Percentiles rank a stretch among this genome's conserved stretches.
These are phyloP conservation scores for Ustilago bromivora DNA, from an alignment of 1,284 basidiomycete genomes.

Conservation along the genomic window DNA sequence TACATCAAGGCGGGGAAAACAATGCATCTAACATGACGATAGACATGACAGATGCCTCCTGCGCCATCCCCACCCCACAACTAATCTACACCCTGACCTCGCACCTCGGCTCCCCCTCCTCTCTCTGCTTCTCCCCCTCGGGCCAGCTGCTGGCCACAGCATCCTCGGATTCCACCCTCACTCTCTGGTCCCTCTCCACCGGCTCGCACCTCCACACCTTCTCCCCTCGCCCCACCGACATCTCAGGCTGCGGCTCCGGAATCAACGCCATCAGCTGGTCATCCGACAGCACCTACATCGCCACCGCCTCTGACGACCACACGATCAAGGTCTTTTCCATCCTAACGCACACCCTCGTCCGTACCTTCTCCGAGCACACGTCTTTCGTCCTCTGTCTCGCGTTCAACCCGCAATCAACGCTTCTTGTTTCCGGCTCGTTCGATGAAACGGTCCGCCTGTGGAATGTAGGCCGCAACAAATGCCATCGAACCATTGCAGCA, in stretches of 20 bases:
- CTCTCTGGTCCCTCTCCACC: constrained; percentile 54
- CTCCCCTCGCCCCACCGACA: constrained; percentile 10
- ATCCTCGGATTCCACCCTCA: constrained; percentile 70
- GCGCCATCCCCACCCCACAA: constrained; percentile 1
- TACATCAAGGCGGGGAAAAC: background rate
- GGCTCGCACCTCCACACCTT: constrained; percentile 51
- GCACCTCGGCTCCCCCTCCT: constrained; percentile 71
- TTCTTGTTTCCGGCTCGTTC: constrained; percentile 90
- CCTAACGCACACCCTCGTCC: constrained; percentile 26
- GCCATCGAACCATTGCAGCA: constrained; percentile 75
- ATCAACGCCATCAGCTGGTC: constrained; percentile 65
- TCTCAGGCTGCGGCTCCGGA: constrained; percentile 17
- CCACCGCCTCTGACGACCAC: constrained; percentile 61
- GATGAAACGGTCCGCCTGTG: constrained; percentile 95
- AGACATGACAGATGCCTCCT: constrained; percentile 3
- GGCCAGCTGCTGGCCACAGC: constrained; percentile 69
- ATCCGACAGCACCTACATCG: constrained; percentile 56
- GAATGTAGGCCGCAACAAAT: constrained; percentile 81
- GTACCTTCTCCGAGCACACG: constrained; percentile 80
- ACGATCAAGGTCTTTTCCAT: constrained; percentile 55
- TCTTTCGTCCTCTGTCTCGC: constrained; percentile 93
- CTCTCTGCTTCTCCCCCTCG: constrained; percentile 71
- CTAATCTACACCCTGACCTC: constrained; percentile 70
- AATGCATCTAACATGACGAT: constrained; percentile 19
- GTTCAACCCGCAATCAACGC: constrained; percentile 87